Base-by-base conservation (phyloP, 768 basidiomycete genomes). In the Tephrocybe rancida region DNA sequence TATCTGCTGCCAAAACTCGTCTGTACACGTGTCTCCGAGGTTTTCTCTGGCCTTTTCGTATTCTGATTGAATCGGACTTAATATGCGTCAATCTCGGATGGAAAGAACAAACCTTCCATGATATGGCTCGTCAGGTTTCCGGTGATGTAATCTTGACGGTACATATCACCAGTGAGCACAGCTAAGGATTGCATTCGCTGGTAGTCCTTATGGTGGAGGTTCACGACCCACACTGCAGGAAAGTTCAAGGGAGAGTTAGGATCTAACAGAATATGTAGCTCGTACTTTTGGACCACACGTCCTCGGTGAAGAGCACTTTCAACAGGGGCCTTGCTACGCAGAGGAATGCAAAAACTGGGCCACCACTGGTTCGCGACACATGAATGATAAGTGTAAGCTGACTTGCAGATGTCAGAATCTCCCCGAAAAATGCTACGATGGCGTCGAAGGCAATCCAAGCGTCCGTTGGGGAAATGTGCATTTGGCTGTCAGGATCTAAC, bases 71-170 rank as follows among this genome's bases (percentile, higher is more conserved):
- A 21, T n/a, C 30, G 13, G 42, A 16, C 30, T 29, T 14, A 25
- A 55, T 38, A 11, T 10, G 10, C 9, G 29, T 26, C 19, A 22
- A 18, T 9, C 24, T 18, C 8, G 7, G 5, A 37, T n/a, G 11
- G 21, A 44, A 11, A 6, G 27, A 7, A 34, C 54, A 22, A 52
- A 74, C 73, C 70, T 18, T 57, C 38, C 1, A 67, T 29, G 11
- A 76, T 71, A 63, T 71, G 71, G 9, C 51, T 32, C 1, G 57
- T n/a, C 18, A 79, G 52, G 38, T 72, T 68, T 2, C 68, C 69
- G 37, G 68, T 71, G 25, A 78, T 71, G 21, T 74, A 68, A 55
- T 78, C 76, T 45, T 74, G 67, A 35, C 70, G 56, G 30, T 70
- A 75, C 14, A 54, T 41, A 0, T 61, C 61, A 3, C 53, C 50